A percentile compares a stretch with the other conserved stretches of the same genome.
Evolutionary conservation across 805 yeast species (phyloP).

Genomic region (Sungouiella blattae): DNA sequence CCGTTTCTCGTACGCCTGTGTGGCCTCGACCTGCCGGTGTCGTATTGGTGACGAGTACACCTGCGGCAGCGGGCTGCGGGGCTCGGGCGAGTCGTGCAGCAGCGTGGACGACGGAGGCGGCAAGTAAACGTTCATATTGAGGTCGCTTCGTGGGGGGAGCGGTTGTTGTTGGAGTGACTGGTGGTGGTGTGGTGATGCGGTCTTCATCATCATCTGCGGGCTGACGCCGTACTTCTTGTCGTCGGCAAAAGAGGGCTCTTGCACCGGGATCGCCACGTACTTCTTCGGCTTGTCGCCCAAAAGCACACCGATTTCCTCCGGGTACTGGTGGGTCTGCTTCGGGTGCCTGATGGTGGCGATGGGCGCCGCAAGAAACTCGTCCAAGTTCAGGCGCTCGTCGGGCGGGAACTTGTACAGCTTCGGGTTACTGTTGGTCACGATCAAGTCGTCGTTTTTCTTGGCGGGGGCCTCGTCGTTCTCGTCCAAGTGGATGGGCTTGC

Average conservation of each 20-base stretch:
- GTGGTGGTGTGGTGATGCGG: neutral
- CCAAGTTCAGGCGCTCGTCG: conserved; percentile 17
- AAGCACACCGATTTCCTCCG: conserved; percentile 35
- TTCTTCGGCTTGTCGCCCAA: conserved; percentile 17
- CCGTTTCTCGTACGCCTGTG: conserved; percentile 16
- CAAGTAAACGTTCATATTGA: conserved; percentile 24
- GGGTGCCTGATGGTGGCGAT: conserved; percentile 14
- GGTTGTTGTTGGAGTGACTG: neutral
- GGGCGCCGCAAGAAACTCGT: conserved; percentile 2
- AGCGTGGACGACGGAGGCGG: conserved; percentile 38
- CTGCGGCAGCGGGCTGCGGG: conserved; percentile 20
- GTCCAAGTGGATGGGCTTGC: conserved; percentile 21
- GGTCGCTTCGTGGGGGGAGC: neutral
- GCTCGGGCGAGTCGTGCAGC: conserved; percentile 34
- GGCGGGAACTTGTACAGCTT: conserved; percentile 58
- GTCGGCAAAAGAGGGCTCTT: conserved; percentile 23
- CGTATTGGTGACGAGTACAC: conserved; percentile 28
- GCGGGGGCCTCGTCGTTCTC: conserved; percentile 26
- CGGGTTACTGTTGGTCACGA: conserved; percentile 45
- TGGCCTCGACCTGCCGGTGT: conserved; percentile 7
- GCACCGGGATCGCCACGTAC: conserved; percentile 41
- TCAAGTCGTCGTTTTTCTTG: conserved; percentile 34
- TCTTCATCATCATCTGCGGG: neutral
- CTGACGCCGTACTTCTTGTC: neutral
- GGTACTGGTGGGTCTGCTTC: conserved; percentile 9